These are phyloP conservation scores for Ciborinia camelliae DNA, from an alignment of 2,329 filamentous ascomycete species.

Conservation along the genomic window DNA sequence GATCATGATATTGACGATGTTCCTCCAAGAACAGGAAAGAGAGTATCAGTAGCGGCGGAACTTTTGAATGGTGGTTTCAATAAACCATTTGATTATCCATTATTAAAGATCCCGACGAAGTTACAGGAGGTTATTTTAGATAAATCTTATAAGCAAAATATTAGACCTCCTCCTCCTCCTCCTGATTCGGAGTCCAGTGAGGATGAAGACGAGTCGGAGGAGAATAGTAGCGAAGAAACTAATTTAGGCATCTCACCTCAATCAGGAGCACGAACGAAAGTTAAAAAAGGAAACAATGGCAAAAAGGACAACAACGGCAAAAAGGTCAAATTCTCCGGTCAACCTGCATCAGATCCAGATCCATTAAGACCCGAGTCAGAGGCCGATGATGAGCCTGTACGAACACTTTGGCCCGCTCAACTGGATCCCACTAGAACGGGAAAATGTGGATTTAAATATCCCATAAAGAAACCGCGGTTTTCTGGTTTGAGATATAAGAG, in stretches of 20 bases:
- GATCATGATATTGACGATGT: background rate
- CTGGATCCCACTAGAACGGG: conserved; percentile 4
- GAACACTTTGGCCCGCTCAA: conserved; percentile 8
- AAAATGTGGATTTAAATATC: background rate
- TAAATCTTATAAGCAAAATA: background rate
- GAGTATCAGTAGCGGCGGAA: conserved; percentile 6
- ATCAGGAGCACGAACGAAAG: conserved; percentile 10
- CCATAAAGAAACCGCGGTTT: background rate
- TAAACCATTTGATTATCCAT: conserved; percentile 5
- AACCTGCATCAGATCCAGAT: background rate
- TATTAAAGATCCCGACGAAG: background rate
- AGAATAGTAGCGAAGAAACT: background rate
- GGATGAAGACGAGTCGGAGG: background rate
- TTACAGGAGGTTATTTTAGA: background rate
- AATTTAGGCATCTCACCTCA: background rate
- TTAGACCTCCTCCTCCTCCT: background rate
- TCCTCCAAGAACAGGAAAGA: background rate
- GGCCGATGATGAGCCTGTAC: background rate
- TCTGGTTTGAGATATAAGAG: background rate
- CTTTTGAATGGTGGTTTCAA: conserved; percentile 10
- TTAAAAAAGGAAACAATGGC: background rate
- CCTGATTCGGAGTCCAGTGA: fast-evolving
- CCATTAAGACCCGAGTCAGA: background rate
- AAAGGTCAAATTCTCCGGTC: conserved; percentile 2
- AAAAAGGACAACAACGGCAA: background rate